A percentile compares a stretch with the other conserved stretches of the same genome.
Conservation (phyloP, 1,139 yeast species). For the Geotrichum histeridarum region DNA sequence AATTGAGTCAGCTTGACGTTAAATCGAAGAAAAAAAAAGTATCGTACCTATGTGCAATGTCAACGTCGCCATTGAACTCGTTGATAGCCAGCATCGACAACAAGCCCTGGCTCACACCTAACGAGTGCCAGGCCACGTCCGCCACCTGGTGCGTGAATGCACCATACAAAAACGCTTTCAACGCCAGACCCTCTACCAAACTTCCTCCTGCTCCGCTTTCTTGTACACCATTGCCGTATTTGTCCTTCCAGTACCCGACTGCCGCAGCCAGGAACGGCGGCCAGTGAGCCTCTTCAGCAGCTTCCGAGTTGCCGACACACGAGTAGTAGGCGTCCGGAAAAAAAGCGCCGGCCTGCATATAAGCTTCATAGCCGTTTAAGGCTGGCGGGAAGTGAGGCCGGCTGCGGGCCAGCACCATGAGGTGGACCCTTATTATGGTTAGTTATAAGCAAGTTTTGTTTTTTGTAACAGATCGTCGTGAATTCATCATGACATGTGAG, state of each 20-base stretch:
- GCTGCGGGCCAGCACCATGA: slow-evolving; percentile 41
- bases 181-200: slow-evolving; percentile 24
- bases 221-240: slow-evolving; percentile 26
- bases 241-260: slow-evolving; percentile 39
- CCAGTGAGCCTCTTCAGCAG: slow-evolving; percentile 61
- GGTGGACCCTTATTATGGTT: slow-evolving; percentile 41
- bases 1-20: background rate
- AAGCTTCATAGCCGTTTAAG: slow-evolving; percentile 25
- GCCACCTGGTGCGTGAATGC: slow-evolving; percentile 53
- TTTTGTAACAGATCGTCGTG: background rate
- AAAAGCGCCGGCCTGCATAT: slow-evolving; percentile 49
- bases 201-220: background rate
- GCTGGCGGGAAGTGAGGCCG: slow-evolving; percentile 33
- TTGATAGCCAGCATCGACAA: slow-evolving; percentile 43
- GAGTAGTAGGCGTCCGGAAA: slow-evolving; percentile 60
- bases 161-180: slow-evolving; percentile 52
- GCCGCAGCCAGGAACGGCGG: slow-evolving; percentile 52
- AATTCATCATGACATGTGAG: too few relatives aligned
- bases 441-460: too few relatives aligned
- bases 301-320: slow-evolving; percentile 46
- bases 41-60: slow-evolving; percentile 42
- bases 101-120: slow-evolving; percentile 49
- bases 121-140: slow-evolving; percentile 61
- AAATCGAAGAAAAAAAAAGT: background rate
- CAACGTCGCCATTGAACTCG: slow-evolving; percentile 48